Evolutionary conservation across 768 basidiomycete species (phyloP).

Genomic region (Amanita rubescens): DNA sequence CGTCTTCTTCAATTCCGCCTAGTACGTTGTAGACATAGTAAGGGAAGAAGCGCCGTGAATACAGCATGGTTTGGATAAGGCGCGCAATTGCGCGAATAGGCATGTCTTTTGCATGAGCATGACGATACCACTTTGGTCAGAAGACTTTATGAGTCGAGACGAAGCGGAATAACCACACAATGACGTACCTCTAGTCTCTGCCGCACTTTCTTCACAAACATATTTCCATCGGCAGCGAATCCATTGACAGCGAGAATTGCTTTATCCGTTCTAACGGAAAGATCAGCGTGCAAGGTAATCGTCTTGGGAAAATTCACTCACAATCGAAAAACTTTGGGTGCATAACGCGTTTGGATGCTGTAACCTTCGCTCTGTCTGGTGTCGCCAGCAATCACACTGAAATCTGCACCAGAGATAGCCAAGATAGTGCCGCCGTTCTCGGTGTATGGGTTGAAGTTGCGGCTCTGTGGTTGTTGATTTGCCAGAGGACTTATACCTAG

Average conservation of each 20-base stretch:
- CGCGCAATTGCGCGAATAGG: constrained; percentile 95
- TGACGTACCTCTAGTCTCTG: constrained; percentile 81
- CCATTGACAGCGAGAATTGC: constrained; percentile 94
- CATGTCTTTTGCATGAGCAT: constrained; percentile 97
- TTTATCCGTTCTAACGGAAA: constrained; percentile 72
- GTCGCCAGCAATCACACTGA: constrained; percentile 93
- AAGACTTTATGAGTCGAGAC: constrained; percentile 1
- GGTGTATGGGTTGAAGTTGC: constrained; percentile 81
- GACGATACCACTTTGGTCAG: constrained; percentile 80
- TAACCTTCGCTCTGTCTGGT: constrained; percentile 97
- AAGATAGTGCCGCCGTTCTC: constrained; percentile 96
- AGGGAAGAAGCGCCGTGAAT: constrained; percentile 94
- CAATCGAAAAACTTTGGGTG: constrained; percentile 92
- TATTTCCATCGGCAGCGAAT: constrained; percentile 95
- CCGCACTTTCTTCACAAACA: constrained; percentile 94
- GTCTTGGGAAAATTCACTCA: constrained; percentile 31
- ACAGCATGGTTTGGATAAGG: constrained; percentile 97
- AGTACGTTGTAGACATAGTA: constrained; percentile 98
- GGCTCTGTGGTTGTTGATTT: constrained; percentile 37
- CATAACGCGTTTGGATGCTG: constrained; percentile 95
- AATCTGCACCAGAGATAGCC: constrained; percentile 89
- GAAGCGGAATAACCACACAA: constrained; percentile 2
- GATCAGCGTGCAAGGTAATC: constrained; percentile 1
- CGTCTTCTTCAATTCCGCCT: constrained; percentile 93
- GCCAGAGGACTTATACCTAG: constrained; percentile 31